Conservation (phyloP, 192 early-diverging fungal species). For the Coemansia guatemalensis region DNA sequence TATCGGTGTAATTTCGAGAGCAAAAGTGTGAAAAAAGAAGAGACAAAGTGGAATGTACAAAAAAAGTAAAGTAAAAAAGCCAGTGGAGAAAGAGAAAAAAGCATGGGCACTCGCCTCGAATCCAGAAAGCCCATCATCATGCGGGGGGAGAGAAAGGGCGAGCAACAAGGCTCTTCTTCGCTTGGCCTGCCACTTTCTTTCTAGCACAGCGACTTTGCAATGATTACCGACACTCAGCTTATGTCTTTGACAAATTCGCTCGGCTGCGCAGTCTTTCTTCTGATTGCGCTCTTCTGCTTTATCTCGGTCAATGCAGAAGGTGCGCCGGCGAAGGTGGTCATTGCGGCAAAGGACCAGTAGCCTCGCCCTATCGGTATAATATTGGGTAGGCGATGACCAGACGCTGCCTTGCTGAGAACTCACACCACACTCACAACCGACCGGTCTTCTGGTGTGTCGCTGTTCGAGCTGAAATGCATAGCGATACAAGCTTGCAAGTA, state of each 20-base stretch:
- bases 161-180: neutral
- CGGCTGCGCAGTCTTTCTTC: constrained; percentile 38
- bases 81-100: neutral
- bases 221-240: constrained; percentile 49
- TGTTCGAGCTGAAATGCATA: no score
- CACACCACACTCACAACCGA: no score
- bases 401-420: no score
- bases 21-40: neutral
- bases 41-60: constrained; percentile 1
- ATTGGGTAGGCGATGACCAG: neutral
- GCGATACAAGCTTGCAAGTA: no score
- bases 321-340: neutral
- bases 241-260: constrained; percentile 45
- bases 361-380: neutral
- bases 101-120: neutral
- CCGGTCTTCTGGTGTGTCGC: no score
- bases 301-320: constrained; percentile 30
- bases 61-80: constrained; percentile 5
- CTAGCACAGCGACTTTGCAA: neutral
- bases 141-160: neutral
- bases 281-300: constrained; percentile 46
- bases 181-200: neutral
- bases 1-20: no score
- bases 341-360: neutral
- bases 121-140: no score